These are phyloP conservation scores for Rhynchospora pubera DNA, from an alignment of 176 grass and related monocot genomes.

Conservation along the genomic window DNA sequence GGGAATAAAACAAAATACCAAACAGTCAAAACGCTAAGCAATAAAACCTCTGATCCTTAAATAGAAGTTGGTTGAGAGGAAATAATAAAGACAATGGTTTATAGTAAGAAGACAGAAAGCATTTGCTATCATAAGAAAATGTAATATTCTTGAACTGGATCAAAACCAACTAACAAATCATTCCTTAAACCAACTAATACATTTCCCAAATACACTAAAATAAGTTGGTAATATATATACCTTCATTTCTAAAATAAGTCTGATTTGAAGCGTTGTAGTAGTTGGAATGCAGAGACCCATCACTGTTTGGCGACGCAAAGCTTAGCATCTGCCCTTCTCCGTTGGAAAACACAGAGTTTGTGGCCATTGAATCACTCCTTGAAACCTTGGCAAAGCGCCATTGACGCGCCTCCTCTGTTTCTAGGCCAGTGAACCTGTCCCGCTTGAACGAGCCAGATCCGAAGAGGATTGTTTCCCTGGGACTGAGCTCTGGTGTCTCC, in stretches of 20 bases:
- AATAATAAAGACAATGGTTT: conserved; percentile 1
- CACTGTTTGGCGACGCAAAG: conserved; percentile 52
- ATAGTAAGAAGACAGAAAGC: conserved; percentile 18
- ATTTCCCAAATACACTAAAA: conserved; percentile 4
- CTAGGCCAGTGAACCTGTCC: conserved; percentile 29
- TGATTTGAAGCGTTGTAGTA: conserved; percentile 34
- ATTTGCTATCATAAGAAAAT: conserved; percentile 7
- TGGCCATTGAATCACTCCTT: conserved; percentile 33
- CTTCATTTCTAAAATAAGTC: conserved; percentile 34
- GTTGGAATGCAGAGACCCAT: conserved; percentile 50
- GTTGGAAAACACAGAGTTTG: conserved; percentile 42
- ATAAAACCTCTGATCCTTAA: conserved; percentile 15
- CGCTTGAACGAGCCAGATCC: conserved; percentile 66
- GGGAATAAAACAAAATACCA: conserved; percentile 22
- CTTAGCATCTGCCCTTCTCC: conserved; percentile 85
- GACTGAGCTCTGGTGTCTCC: conserved; percentile 8
- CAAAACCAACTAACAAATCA: background rate
- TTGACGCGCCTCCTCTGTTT: conserved; percentile 26
- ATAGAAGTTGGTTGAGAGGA: conserved; percentile 21
- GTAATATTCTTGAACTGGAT: conserved; percentile 10
- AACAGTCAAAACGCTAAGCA: conserved; percentile 22
- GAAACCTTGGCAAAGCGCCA: conserved; percentile 49
- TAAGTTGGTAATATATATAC: no score
- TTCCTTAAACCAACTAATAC: background rate
- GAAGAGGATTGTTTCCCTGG: conserved; percentile 34